Evolutionary conservation across 768 basidiomycete genomes (phyloP).

Genomic region (Mycena metata): DNA sequence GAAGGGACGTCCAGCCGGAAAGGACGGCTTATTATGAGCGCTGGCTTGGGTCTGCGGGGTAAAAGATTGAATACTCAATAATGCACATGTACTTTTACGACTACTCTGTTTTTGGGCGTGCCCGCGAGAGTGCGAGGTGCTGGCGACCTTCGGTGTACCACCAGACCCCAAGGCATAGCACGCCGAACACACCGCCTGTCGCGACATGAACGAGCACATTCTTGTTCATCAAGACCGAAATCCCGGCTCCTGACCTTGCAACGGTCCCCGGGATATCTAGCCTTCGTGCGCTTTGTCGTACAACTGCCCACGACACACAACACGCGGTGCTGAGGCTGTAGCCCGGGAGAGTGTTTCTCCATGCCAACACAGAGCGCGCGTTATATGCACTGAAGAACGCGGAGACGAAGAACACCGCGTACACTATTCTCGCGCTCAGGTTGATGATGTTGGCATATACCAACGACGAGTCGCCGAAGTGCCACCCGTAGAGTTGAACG

Average conservation of each 20-base stretch:
- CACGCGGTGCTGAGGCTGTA: conserved; percentile 40
- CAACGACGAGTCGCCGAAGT: conserved; percentile 74
- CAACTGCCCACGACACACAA: conserved; percentile 43
- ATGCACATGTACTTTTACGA: conserved; percentile 12
- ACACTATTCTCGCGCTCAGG: conserved; percentile 72
- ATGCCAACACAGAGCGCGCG: conserved; percentile 39
- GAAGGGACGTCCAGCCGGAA: conserved; percentile 52
- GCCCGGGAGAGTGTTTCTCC: conserved; percentile 45
- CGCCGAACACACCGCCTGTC: conserved; percentile 47
- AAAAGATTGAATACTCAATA: not conserved
- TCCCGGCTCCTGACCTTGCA: conserved; percentile 39
- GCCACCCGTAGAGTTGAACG: conserved; percentile 58
- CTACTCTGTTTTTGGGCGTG: conserved; percentile 25
- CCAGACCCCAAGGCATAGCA: conserved; percentile 48
- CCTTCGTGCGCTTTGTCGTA: conserved; percentile 45
- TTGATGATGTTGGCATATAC: conserved; percentile 85
- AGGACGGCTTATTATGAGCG: conserved; percentile 65
- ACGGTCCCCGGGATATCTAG: conserved; percentile 41
- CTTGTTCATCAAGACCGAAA: conserved; percentile 42
- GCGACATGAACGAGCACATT: conserved; percentile 51
- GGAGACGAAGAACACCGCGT: conserved; percentile 65
- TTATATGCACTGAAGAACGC: conserved; percentile 57
- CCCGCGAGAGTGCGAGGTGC: conserved; percentile 28
- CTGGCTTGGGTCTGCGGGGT: conserved; percentile 48
- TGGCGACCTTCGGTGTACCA: conserved; percentile 44